Evolutionary conservation across 495 filamentous ascomycete genomes (phyloP).

Genomic region (Peziza echinospora): DNA sequence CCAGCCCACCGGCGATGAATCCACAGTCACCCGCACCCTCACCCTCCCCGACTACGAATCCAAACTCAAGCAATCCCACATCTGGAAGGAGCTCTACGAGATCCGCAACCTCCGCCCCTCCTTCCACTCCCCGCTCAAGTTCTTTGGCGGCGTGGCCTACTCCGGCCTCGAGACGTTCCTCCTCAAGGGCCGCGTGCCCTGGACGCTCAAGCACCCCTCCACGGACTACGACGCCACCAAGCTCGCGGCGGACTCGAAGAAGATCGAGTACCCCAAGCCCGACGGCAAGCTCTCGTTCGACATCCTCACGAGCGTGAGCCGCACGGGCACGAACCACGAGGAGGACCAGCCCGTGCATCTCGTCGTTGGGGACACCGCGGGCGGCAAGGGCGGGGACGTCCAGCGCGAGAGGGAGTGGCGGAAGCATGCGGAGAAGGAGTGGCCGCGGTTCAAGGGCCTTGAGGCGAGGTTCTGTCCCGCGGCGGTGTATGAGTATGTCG

Average conservation of each 20-base stretch:
- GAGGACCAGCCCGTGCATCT: constrained; percentile 96
- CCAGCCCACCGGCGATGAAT: constrained; percentile 7
- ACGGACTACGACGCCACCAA: constrained; percentile 56
- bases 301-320: constrained; percentile 77
- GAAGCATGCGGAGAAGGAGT: constrained; percentile 58
- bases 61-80: constrained; percentile 56
- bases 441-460: constrained; percentile 70
- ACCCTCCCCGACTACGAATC: constrained; percentile 95
- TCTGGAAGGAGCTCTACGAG: constrained; percentile 86
- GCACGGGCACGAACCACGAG: constrained; percentile 95
- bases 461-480: constrained; percentile 99
- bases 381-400: background rate
- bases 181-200: constrained; percentile 64
- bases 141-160: constrained; percentile 79
- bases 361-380: constrained; percentile 75
- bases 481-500: constrained; percentile 94
- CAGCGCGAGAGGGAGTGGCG: constrained; percentile 36
- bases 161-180: constrained; percentile 82
- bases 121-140: constrained; percentile 63
- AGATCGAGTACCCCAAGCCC: constrained; percentile 93
- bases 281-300: constrained; percentile 89
- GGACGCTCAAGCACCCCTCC: constrained; percentile 65
- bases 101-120: constrained; percentile 95
- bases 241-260: constrained; percentile 49
- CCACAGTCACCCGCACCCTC: constrained; percentile 37